Base-by-base conservation (phyloP, 371 early-diverging fungal genomes). In the Circinella umbellata region DNA sequence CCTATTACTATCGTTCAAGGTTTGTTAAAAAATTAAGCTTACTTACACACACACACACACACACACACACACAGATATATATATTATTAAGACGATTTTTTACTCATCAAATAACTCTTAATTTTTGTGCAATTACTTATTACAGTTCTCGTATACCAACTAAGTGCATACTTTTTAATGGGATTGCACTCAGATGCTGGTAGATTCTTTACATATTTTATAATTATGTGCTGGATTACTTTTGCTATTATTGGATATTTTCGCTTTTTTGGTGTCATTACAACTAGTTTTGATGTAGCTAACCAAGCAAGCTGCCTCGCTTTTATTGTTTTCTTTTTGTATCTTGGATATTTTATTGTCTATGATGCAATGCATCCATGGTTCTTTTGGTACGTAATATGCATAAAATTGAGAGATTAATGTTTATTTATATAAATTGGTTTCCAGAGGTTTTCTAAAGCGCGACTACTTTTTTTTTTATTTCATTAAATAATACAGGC, bases 41-140 rank as follows among this genome's bases (percentile, higher is more conserved):
- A 27, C 27, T 27, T 27, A 27, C 27, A 27, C 27, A 27, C 27
- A 27, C 27, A 27, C 27, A 27, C 27, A 27, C 27, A 27, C 27
- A 27, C 27, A 27, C 2, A 2, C 2, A 27, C 2, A 47, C 3
- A 47, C 3, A 47, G 0, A 47, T 47, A 47, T 47, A 9, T 47
- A 11, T 9, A 47, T 1, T 47, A 4, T 54, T 7, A 4, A 27
- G 27, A 27, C 2, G 2, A 27, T 27, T 27, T 1, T 27, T 27
- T 0, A 1, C n/a, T 57, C 7, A 5, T 18, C 4, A 57, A 18
- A 34, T 34, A 57, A 57, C 51, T 1, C 51, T 17, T 13, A 17
- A 5, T 20, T 79, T 88, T 66, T 80, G 83, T 71, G 88, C 86
- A 51, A 77, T 83, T 27, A 79, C 82, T 84, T 74, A 78, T 80